A percentile compares a stretch with the other conserved stretches of the same genome.
Evolutionary conservation across 257 asterid species (phyloP).

Genomic region (Ballota nigra): DNA sequence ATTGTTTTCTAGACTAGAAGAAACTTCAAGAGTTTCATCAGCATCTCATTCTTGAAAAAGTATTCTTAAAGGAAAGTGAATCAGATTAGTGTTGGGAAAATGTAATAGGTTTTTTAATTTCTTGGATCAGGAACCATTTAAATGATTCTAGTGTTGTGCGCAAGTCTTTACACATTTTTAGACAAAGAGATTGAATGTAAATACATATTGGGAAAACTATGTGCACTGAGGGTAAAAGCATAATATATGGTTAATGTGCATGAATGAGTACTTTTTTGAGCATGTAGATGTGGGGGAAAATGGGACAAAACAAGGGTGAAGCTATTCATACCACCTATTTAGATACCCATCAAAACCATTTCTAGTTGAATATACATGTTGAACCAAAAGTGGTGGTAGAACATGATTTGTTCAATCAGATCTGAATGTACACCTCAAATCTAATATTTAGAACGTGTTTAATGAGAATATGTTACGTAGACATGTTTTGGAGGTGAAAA

Average conservation of each 20-base stretch:
- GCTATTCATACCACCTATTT: background rate
- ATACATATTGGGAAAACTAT: background rate
- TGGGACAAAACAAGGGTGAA: background rate
- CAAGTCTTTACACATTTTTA: background rate
- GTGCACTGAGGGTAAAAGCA: no score
- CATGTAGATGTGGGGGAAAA: background rate
- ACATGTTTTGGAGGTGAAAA: background rate
- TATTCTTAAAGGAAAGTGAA: background rate
- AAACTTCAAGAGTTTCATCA: background rate
- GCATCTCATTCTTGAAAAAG: slow-evolving; percentile 1
- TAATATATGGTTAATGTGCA: no score
- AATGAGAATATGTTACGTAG: background rate
- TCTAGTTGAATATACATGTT: background rate
- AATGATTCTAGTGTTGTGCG: background rate
- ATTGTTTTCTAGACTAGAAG: background rate
- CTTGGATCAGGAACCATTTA: background rate
- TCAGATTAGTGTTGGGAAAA: background rate
- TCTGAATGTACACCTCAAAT: background rate
- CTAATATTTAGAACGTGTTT: background rate
- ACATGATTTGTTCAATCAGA: background rate
- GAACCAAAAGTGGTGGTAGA: background rate
- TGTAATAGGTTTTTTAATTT: background rate
- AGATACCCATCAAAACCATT: background rate
- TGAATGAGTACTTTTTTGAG: no score
- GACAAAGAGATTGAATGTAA: background rate